Evolutionary conservation across 192 early-diverging fungal genomes (phyloP).

Genomic region (Backusella macrospora): DNA sequence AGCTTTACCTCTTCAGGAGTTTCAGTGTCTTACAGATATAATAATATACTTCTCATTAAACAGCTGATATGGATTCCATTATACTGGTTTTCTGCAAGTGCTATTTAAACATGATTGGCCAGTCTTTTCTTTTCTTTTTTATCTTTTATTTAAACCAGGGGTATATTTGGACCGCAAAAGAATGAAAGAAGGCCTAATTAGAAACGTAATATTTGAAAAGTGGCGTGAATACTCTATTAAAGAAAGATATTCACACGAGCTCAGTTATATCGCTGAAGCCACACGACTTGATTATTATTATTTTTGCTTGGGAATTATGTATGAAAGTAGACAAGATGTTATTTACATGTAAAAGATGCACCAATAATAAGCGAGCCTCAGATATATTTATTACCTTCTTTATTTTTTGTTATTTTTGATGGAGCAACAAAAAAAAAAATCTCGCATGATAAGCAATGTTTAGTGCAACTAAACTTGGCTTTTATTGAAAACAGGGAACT

Average conservation of each 20-base stretch:
- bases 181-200: too few relatives aligned
- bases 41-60: background rate
- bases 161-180: too few relatives aligned
- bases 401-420: background rate
- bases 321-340: background rate
- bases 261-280: background rate
- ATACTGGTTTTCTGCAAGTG: background rate
- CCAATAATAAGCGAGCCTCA: background rate
- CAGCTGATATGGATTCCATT: background rate
- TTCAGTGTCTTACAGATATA: slow-evolving; percentile 5
- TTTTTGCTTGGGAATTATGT: background rate
- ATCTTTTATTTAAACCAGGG: too few relatives aligned
- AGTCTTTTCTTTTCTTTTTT: background rate
- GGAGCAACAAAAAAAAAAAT: too few relatives aligned
- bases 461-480: too few relatives aligned
- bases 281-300: background rate
- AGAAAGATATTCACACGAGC: too few relatives aligned
- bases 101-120: background rate
- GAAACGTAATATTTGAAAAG: too few relatives aligned
- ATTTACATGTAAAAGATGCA: background rate
- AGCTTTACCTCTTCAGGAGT: slow-evolving; percentile 4
- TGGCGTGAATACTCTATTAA: too few relatives aligned
- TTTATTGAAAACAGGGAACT: background rate
- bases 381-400: background rate
- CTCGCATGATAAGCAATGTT: background rate